Evolutionary conservation across 78 protist genomes (phyloP), one percentile per base, ranked within the genome.

Genomic region (Bigelowiella natans): DNA sequence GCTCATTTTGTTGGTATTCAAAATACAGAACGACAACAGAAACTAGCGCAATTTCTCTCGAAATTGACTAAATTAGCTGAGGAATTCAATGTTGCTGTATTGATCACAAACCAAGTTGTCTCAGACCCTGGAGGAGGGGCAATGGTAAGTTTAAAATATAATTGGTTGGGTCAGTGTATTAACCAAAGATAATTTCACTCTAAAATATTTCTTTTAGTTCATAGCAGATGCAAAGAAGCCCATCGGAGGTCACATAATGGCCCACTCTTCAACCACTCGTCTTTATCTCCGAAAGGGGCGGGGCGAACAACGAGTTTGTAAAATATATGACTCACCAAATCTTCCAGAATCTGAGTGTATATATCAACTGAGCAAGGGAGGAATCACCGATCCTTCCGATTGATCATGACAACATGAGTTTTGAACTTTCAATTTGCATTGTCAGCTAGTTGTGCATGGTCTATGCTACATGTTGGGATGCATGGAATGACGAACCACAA

Each of bases 221-320:
- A 1, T 86, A 28, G n/a, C 7, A 83, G 31, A 73, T 1, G 7
- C 97, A 37, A 94, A 94, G 88, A 97, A 97, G 94, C 99, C 99
- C 40, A 97, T 98, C 88, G 99, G 99, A 63, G 99, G 99, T 73
- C 94, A 99, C 93, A 98, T 99, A 94, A 96, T 99, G 93, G 99
- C 99, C 0, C 99, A 99, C 90, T 99, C 99, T 0, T 96, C 99
- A 0, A 98, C 99, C 2, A 97, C 99, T 0, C 93, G 99, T 2
- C 85, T 36, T 38, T 95, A 92, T 36, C 89, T 97, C n/a, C 90
- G 99, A 34, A 98, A 98, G 93, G 99, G 99, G 40, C 92, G 97
- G 36, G 99, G 98, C n/a, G 98, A 98, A 88, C 93, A 91, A 2
- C 96, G 99, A 39, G 89, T 98, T 39, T 95, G 97, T 94, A 98